Conservation (phyloP, 176 grass and related monocot species). For the Avena sativa region DNA sequence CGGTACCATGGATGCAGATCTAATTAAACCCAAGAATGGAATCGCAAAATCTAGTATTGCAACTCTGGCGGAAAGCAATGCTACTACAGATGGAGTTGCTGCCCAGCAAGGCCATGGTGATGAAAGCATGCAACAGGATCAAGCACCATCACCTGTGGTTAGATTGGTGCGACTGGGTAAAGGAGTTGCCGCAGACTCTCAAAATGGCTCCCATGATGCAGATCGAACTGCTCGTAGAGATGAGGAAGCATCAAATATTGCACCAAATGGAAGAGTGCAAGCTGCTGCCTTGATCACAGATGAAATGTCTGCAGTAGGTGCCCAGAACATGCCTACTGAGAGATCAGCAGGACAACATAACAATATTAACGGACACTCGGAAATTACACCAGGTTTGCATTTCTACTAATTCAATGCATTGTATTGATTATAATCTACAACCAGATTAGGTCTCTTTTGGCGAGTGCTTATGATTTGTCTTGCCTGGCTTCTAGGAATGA, state of each 20-base stretch:
- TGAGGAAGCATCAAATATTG: conserved; percentile 49
- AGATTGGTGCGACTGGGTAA: conserved; percentile 53
- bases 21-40: conserved; percentile 64
- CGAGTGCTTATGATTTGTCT: conserved; percentile 39
- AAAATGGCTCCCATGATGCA: conserved; percentile 69
- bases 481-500: conserved; percentile 48
- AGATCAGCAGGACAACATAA: conserved; percentile 53
- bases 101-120: conserved; percentile 59
- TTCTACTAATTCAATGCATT: conserved; percentile 21
- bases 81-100: conserved; percentile 33
- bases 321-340: conserved; percentile 50
- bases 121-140: conserved; percentile 53
- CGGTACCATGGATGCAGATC: conserved; percentile 52
- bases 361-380: conserved; percentile 41
- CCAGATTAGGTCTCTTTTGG: conserved; percentile 23
- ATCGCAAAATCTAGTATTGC: conserved; percentile 60
- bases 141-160: conserved; percentile 35
- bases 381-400: conserved; percentile 53
- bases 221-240: conserved; percentile 45
- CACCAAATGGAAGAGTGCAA: conserved; percentile 66
- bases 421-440: neutral
- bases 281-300: conserved; percentile 41
- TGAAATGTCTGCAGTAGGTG: conserved; percentile 50
- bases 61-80: conserved; percentile 63
- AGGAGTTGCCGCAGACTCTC: conserved; percentile 49